Evolutionary conservation across 78 protist genomes (phyloP).

Genomic region (Dictyostelium firmibasis): DNA sequence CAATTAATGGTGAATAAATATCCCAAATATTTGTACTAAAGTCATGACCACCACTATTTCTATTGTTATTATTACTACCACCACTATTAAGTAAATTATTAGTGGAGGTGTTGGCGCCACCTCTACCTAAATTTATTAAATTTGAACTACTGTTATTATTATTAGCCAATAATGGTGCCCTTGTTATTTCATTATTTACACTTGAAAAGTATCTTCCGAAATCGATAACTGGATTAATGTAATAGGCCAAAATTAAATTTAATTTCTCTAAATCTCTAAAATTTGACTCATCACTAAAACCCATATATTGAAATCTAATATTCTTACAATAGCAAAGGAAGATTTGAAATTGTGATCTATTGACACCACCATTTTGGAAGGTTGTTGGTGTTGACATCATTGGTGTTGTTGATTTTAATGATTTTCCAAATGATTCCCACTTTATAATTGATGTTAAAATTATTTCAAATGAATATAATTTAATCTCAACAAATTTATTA

Average conservation of each 20-base stretch:
- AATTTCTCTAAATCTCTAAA: conserved; percentile 19
- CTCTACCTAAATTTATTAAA: neutral
- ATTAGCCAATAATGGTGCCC: neutral
- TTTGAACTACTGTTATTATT: neutral
- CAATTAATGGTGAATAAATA: conserved; percentile 11
- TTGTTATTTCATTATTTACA: conserved; percentile 38
- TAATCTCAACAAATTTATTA: conserved; percentile 5
- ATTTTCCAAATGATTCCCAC: conserved; percentile 47
- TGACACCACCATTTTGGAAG: neutral
- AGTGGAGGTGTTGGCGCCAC: neutral
- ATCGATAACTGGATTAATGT: conserved; percentile 48
- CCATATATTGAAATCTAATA: conserved; percentile 66
- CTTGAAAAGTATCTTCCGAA: conserved; percentile 63
- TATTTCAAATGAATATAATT: conserved; percentile 48
- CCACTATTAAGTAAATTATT: neutral
- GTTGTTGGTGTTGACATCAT: neutral
- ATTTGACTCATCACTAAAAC: conserved; percentile 24
- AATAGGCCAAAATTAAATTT: conserved; percentile 13
- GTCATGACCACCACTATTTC: neutral
- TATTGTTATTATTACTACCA: neutral
- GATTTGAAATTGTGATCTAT: neutral
- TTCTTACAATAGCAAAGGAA: conserved; percentile 49
- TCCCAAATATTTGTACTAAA: conserved; percentile 18
- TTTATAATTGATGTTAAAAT: conserved; percentile 45
- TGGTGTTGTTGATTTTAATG: neutral